Conservation (phyloP, 2,329 filamentous ascomycete genomes). For the Epicoccum sorghinum region DNA sequence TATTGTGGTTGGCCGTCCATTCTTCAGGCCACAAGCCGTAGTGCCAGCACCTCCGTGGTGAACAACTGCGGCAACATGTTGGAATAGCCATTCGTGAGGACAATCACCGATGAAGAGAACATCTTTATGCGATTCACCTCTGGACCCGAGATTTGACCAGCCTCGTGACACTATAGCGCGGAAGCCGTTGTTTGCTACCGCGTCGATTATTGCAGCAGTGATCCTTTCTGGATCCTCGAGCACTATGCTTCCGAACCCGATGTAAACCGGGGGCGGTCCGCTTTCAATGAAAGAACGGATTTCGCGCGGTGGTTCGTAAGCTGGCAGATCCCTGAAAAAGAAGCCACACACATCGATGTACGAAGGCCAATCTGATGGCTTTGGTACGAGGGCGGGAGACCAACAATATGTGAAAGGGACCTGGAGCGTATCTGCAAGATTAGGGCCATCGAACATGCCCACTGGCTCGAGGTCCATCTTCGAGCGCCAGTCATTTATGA, state of each 20-base stretch:
- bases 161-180: conserved; percentile 62
- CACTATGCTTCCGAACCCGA: conserved; percentile 64
- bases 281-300: conserved; percentile 54
- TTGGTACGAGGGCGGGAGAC: conserved; percentile 47
- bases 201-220: conserved; percentile 56
- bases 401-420: conserved; percentile 56
- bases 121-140: conserved; percentile 31
- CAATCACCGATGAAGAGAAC: conserved; percentile 68
- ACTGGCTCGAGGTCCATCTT: conserved; percentile 24
- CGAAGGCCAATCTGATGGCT: conserved; percentile 25
- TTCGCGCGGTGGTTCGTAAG: conserved; percentile 49
- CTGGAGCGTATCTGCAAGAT: conserved; percentile 44
- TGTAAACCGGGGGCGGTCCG: conserved; percentile 59
- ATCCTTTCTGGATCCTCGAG: conserved; percentile 55
- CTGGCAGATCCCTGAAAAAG: conserved; percentile 49
- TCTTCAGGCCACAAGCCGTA: conserved; percentile 68
- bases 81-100: conserved; percentile 86
- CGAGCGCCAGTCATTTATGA: conserved; percentile 53
- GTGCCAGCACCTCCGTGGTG: conserved; percentile 90
- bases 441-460: conserved; percentile 38
- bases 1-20: conserved; percentile 73
- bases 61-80: conserved; percentile 76
- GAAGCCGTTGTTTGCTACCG: conserved; percentile 43
- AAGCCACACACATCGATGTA: conserved; percentile 51
- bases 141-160: conserved; percentile 46